phyloP scores from a whole-genome alignment of 1,139 yeast genomes.

The Kodamaea sp. region DNA sequence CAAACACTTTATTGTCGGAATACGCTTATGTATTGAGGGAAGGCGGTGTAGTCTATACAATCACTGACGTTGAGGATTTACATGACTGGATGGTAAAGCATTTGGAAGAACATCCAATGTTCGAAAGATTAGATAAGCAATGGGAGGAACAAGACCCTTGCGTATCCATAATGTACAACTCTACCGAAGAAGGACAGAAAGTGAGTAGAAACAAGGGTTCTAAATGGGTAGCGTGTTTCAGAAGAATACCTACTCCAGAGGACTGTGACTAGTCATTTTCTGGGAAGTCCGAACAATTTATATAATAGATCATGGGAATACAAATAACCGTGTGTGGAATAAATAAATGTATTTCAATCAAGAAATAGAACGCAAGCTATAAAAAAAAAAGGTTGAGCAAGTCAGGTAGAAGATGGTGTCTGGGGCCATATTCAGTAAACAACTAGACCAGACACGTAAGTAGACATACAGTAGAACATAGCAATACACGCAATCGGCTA shows the following conservation, averaged over 20 bases:
- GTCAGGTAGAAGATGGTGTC: no score
- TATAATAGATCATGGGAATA: no score
- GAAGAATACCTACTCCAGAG: slow-evolving; percentile 65
- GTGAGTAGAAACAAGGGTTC: slow-evolving; percentile 86
- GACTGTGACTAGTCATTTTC: slow-evolving; percentile 33
- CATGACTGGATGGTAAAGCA: slow-evolving; percentile 97
- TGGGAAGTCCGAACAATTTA: no score
- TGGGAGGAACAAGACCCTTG: slow-evolving; percentile 83
- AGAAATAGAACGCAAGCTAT: slow-evolving; percentile 9
- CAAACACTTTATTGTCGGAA: slow-evolving; percentile 84
- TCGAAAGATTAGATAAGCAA: slow-evolving; percentile 73
- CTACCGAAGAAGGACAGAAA: slow-evolving; percentile 97
- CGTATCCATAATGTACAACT: slow-evolving; percentile 81
- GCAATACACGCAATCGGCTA: no score
- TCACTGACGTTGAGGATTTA: slow-evolving; percentile 92
- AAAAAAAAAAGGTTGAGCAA: slow-evolving; percentile 10
- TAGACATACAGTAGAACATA: no score
- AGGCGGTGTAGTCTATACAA: slow-evolving; percentile 88
- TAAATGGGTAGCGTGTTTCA: slow-evolving; percentile 87
- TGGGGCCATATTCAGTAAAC: no score
- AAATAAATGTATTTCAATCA: slow-evolving; percentile 7
- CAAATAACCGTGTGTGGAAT: slow-evolving; percentile 10
- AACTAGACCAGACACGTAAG: no score
- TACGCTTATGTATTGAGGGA: slow-evolving; percentile 88
- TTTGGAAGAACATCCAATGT: slow-evolving; percentile 85